A percentile compares a stretch with the other conserved stretches of the same genome.
phyloP scores from a whole-genome alignment of 2,329 filamentous ascomycete genomes.

The Fusarium mexicanum region DNA sequence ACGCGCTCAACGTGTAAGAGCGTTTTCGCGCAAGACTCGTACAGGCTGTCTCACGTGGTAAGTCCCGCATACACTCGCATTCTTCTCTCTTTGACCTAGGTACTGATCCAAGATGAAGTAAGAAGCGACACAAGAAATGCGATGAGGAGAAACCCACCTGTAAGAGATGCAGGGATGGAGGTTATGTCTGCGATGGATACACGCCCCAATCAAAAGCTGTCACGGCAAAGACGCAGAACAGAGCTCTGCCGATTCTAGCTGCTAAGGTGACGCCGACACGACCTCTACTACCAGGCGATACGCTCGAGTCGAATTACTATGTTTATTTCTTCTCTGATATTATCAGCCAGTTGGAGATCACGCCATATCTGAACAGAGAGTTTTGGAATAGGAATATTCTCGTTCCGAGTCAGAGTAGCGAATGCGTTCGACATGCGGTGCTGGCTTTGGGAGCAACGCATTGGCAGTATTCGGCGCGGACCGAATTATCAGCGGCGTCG shows the following conservation, averaged over 20 bases:
- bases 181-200: slow-evolving; percentile 18
- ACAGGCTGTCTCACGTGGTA: slow-evolving; percentile 13
- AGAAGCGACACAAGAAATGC: slow-evolving; percentile 14
- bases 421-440: neutral
- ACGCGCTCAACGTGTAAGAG: neutral
- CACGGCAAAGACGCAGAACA: neutral
- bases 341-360: neutral
- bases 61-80: neutral
- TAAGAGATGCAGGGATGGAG: slow-evolving; percentile 6
- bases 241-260: neutral
- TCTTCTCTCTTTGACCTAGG: neutral
- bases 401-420: neutral
- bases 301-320: slow-evolving; percentile 1
- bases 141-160: slow-evolving; percentile 7
- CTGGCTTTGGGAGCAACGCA: neutral
- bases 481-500: neutral
- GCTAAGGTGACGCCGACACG: neutral
- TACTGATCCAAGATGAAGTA: neutral
- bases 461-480: neutral
- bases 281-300: neutral
- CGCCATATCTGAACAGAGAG: neutral
- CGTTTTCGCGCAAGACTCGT: slow-evolving; percentile 3
- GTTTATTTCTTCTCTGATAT: slow-evolving; percentile 10
- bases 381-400: slow-evolving; percentile 3
- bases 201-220: neutral